Conservation (phyloP, 2,329 filamentous ascomycete genomes). For the Sporothrix sp. region DNA sequence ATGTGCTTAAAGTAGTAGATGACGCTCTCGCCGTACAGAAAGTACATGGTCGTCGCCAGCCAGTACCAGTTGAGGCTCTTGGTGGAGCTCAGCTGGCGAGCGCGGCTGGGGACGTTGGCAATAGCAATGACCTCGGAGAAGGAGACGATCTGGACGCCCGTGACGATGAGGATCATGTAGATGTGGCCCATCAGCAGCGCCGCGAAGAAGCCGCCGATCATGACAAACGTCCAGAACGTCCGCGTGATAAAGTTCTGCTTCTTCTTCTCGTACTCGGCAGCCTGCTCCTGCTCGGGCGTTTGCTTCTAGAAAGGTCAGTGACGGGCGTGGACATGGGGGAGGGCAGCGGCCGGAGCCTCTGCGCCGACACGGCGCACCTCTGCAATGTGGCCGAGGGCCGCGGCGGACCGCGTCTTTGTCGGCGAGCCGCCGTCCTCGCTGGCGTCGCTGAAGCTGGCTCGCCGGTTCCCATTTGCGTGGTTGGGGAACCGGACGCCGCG, state of each 20-base stretch:
- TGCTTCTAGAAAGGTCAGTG: constrained; percentile 29
- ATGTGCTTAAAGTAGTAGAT: constrained; percentile 99
- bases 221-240: constrained; percentile 95
- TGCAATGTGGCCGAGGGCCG: constrained; percentile 29
- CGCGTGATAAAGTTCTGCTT: constrained; percentile 95
- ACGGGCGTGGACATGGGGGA: not conserved
- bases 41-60: constrained; percentile 98
- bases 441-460: constrained; percentile 60
- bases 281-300: constrained; percentile 31
- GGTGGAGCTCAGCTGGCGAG: constrained; percentile 82
- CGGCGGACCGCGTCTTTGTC: constrained; percentile 21
- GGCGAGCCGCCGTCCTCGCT: constrained; percentile 18
- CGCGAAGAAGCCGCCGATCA: constrained; percentile 88
- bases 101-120: constrained; percentile 84
- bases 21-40: constrained; percentile 94
- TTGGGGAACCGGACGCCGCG: constrained; percentile 48
- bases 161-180: constrained; percentile 90
- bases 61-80: constrained; percentile 99
- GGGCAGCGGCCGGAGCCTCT: too few relatives aligned
- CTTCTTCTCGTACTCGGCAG: constrained; percentile 87
- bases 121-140: constrained; percentile 99
- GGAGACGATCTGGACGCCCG: constrained; percentile 86
- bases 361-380: constrained; percentile 25
- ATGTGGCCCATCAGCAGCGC: constrained; percentile 94
- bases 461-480: constrained; percentile 45